Evolutionary conservation across 176 grass and related monocot species (phyloP), one percentile per base, ranked within the genome.

Genomic region (Rhipidocladum racemiflorum): DNA sequence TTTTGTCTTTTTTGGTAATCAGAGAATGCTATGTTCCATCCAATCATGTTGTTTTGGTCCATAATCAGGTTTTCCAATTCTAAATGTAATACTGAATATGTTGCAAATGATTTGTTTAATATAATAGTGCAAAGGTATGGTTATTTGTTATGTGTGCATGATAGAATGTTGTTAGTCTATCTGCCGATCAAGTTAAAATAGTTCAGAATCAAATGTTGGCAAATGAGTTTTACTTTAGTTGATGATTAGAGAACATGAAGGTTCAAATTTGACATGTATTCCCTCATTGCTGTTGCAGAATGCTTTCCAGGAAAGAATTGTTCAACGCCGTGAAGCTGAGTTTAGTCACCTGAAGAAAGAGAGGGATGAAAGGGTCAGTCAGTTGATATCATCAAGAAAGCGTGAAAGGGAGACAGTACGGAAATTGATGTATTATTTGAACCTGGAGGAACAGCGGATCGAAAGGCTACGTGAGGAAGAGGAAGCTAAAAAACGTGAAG

Each of bases 401-500:
- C 83, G 34, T 68, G 96, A 93, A 88, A 87, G 89, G 51, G 96
- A 99, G 72, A 92, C 71, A 10, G 85, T 92, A 49, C 86, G 96
- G 43, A 99, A 99, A 74, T 85, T 93, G 56, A 92, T 99, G 51
- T 91, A 79, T 65, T 93, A 80, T 72, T 65, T 99, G 18, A 91
- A 87, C 74, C 13, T 86, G 61, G 96, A 99, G 79, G 91, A 99
- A 80, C 87, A 99, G 65, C 76, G 92, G 12, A 54, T 93, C 13
- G 48, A 84, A 53, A 90, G 60, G 61, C 36, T 54, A 2, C 89
- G 77, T 28, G 88, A 95, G 83, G 92, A 99, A 68, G 91, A 91
- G 79, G 96, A 95, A 88, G 89, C 90, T 38, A 90, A 74, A 66
- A 95, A 95, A 72, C 90, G 9, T 60, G 92, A 99, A 91, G 91